Percentiles rank a stretch among this genome's conserved stretches.
Conservation (phyloP, 768 basidiomycete genomes). For the Jaapia argillacea region DNA sequence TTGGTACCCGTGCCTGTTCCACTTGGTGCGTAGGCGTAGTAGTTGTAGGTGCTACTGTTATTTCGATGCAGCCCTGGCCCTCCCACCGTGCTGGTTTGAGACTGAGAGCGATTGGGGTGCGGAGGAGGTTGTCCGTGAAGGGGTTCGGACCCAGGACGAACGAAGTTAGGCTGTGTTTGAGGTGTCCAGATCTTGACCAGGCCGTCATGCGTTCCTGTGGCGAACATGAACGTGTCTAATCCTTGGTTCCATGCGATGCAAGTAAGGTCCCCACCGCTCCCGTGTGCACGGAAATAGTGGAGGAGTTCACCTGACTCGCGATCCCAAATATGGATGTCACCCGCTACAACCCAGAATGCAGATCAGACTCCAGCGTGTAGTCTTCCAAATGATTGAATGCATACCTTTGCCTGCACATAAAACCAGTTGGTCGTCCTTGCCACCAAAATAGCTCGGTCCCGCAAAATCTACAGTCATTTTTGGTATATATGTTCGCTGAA, state of each 20-base stretch:
- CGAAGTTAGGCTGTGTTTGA: too few relatives aligned
- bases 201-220: slow-evolving; percentile 72
- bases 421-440: slow-evolving; percentile 68
- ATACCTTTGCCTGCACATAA: slow-evolving; percentile 69
- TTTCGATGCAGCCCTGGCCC: too few relatives aligned
- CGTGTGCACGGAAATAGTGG: slow-evolving; percentile 48
- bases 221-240: slow-evolving; percentile 56
- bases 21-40: too few relatives aligned
- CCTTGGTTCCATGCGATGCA: slow-evolving; percentile 75
- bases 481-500: slow-evolving; percentile 68
- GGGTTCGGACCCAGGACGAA: too few relatives aligned
- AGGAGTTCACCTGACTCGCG: slow-evolving; percentile 66
- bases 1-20: too few relatives aligned
- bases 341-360: slow-evolving; percentile 35
- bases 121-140: too few relatives aligned
- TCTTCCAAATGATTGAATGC: slow-evolving; percentile 4
- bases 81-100: too few relatives aligned
- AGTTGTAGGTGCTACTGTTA: too few relatives aligned
- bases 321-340: slow-evolving; percentile 84
- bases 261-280: slow-evolving; percentile 51
- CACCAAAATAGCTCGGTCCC: slow-evolving; percentile 77
- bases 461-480: slow-evolving; percentile 63
- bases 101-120: too few relatives aligned
- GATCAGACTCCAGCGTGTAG: slow-evolving; percentile 2
- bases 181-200: slow-evolving; percentile 66